Percentiles rank a stretch among this genome's conserved stretches.
Conservation (phyloP, 345 rosid species). For the Arabidopsis suecica region DNA sequence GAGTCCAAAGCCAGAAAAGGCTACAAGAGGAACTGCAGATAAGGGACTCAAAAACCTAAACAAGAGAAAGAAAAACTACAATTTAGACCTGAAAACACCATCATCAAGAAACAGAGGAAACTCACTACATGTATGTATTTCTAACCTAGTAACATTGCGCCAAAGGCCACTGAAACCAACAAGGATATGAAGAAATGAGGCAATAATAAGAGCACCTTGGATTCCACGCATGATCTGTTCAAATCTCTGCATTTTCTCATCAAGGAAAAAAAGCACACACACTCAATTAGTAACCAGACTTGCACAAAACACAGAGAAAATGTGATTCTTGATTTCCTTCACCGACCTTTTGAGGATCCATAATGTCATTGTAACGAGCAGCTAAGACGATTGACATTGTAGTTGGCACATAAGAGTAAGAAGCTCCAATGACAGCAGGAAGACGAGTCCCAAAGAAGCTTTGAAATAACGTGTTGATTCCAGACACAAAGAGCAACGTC, state of each 20-base stretch:
- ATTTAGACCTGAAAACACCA: neutral
- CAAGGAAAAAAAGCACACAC: neutral
- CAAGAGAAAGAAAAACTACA: constrained; percentile 16
- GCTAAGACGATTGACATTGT: constrained; percentile 84
- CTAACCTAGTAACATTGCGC: constrained; percentile 83
- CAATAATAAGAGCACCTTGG: constrained; percentile 81
- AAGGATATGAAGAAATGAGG: constrained; percentile 84
- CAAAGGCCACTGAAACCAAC: constrained; percentile 93
- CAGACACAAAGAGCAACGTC: constrained; percentile 88
- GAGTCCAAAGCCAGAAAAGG: constrained; percentile 88
- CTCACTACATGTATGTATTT: neutral
- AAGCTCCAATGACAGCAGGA: constrained; percentile 88
- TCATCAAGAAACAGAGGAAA: constrained; percentile 3
- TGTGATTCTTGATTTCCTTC: neutral
- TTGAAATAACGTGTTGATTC: constrained; percentile 76
- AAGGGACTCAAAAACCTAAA: constrained; percentile 79
- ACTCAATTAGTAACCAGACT: neutral
- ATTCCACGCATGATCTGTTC: constrained; percentile 85
- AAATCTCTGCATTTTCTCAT: constrained; percentile 63
- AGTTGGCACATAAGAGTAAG: constrained; percentile 77
- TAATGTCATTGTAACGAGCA: constrained; percentile 70
- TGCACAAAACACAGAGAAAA: neutral
- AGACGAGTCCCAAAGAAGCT: constrained; percentile 78
- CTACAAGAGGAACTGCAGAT: constrained; percentile 82
- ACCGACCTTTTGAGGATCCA: constrained; percentile 77